Evolutionary conservation across 768 basidiomycete species (phyloP).

Genomic region (Hygrophorus pudorinus): DNA sequence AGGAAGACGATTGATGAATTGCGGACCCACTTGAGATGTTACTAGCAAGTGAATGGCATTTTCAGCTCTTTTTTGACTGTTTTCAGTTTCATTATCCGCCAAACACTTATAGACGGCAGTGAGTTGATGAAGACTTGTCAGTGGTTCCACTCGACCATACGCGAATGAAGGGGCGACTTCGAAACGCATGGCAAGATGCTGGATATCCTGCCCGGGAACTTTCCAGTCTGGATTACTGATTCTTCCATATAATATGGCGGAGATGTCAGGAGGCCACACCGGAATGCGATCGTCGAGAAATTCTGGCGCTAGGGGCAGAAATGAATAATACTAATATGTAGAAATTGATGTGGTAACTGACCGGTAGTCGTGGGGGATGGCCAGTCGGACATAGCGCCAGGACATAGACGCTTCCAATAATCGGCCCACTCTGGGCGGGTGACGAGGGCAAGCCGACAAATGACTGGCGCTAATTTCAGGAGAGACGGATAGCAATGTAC

Average conservation of each 20-base stretch:
- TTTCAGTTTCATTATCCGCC: slow-evolving; percentile 39
- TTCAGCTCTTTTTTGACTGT: slow-evolving; percentile 57
- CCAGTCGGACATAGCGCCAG: slow-evolving; percentile 53
- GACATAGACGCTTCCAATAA: slow-evolving; percentile 82
- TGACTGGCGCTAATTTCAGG: slow-evolving; percentile 45
- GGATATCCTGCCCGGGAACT: slow-evolving; percentile 40
- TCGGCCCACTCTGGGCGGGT: slow-evolving; percentile 84
- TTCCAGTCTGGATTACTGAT: slow-evolving; percentile 63
- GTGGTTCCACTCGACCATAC: slow-evolving; percentile 53
- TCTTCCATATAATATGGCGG: slow-evolving; percentile 50
- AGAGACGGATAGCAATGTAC: slow-evolving; percentile 47
- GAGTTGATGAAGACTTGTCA: slow-evolving; percentile 42
- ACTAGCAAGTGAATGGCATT: slow-evolving; percentile 51
- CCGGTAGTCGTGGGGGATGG: slow-evolving; percentile 34
- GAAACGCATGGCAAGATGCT: slow-evolving; percentile 36
- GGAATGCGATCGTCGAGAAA: slow-evolving; percentile 63
- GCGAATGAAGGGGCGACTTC: slow-evolving; percentile 46
- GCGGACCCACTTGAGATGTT: slow-evolving; percentile 30
- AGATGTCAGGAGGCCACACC: slow-evolving; percentile 70
- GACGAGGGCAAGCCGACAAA: slow-evolving; percentile 51
- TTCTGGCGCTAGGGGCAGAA: slow-evolving; percentile 26
- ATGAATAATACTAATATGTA: neutral
- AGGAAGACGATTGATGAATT: slow-evolving; percentile 48
- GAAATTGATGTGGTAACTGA: slow-evolving; percentile 17
- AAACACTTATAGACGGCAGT: slow-evolving; percentile 49